These are phyloP conservation scores for Argentina anserina DNA, from an alignment of 306 rosid species.

Conservation along the genomic window DNA sequence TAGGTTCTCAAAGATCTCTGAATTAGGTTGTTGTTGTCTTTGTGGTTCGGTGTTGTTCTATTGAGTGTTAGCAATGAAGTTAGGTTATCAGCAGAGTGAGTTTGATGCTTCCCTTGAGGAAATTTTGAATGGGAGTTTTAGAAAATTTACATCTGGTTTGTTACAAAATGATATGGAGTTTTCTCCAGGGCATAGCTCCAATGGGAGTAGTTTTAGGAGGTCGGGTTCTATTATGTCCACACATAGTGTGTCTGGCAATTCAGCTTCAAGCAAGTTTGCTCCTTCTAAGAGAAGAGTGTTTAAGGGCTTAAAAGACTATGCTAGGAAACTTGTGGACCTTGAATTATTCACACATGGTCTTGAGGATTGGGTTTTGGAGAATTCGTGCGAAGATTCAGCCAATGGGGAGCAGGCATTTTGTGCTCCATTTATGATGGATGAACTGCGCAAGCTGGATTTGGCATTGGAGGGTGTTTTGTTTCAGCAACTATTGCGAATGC, in stretches of 20 bases:
- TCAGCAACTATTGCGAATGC: conserved; percentile 89
- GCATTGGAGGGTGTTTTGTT: conserved; percentile 81
- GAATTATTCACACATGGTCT: conserved; percentile 56
- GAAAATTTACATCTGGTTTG: conserved; percentile 42
- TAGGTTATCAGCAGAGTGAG: conserved; percentile 37
- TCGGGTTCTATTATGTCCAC: conserved; percentile 62
- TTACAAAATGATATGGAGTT: conserved; percentile 62
- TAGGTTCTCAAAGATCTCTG: conserved; percentile 12
- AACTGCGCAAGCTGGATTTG: conserved; percentile 74
- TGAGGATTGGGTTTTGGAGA: conserved; percentile 75
- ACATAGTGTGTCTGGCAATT: conserved; percentile 52
- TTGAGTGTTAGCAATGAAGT: conserved; percentile 44
- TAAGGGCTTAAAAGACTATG: conserved; percentile 69
- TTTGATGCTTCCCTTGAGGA: conserved; percentile 32
- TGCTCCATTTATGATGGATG: conserved; percentile 64
- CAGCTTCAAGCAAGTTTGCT: conserved; percentile 53
- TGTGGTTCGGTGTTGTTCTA: conserved; percentile 22
- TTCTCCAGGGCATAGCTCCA: conserved; percentile 68
- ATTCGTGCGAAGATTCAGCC: conserved; percentile 43
- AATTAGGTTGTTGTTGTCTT: conserved; percentile 23
- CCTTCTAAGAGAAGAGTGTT: conserved; percentile 61
- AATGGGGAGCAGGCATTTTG: conserved; percentile 46
- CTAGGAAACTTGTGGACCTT: conserved; percentile 62
- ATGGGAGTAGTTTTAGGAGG: conserved; percentile 87
- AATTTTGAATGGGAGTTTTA: conserved; percentile 43